Base-by-base conservation (phyloP, 768 basidiomycete species). In the Agrocybe praecox region DNA sequence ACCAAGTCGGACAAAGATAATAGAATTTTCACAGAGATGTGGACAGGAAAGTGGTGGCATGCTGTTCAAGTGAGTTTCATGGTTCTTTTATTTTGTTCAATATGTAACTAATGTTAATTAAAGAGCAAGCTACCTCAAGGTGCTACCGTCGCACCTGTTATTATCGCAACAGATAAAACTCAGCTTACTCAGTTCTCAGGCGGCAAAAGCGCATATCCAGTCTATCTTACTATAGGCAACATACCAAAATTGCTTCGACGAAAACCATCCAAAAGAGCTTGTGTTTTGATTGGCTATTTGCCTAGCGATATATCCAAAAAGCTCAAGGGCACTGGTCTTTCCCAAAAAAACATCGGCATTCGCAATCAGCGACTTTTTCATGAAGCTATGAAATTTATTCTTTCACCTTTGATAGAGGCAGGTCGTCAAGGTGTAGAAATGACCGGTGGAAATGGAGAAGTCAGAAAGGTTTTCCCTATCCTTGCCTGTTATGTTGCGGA, bases 151-250 rank as follows among this genome's bases (percentile, higher is more conserved):
- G 68, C 68, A 0, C 76, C 76, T 0, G 47, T 80, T 0, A 74
- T 80, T 9, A 55, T 81, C 1, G 65, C 76, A 0, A 78, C 64
- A 1, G 59, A 61, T 43, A 61, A 61, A 76, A 76, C 55, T 71
- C 75, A 26, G 45, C 63, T 53, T 58, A 80, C 17, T 59, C 69
- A 14, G 56, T 75, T 77, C 45, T 59, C 66, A 7, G 70, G 76
- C 0, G 68, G 73, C 50, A 76, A 77, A 57, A 44, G 59, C 18
- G 74, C 74, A 6, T 80, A 74, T 59, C 78, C 78, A 0, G 72
- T 81, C 0, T 81, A 81, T 59, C 54, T 80, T 0, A 75, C 77
- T 0, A 65, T 79, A 24, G 78, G 76, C 0, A 78, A 78, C 43
- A 66, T 79, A 14, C 59, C 66, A 0, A 77, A 76, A 43, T 49